Percentiles rank a stretch among this genome's conserved stretches.
These are phyloP conservation scores for Naegleria fowleri DNA, from an alignment of 208 protist species.

Conservation along the genomic window DNA sequence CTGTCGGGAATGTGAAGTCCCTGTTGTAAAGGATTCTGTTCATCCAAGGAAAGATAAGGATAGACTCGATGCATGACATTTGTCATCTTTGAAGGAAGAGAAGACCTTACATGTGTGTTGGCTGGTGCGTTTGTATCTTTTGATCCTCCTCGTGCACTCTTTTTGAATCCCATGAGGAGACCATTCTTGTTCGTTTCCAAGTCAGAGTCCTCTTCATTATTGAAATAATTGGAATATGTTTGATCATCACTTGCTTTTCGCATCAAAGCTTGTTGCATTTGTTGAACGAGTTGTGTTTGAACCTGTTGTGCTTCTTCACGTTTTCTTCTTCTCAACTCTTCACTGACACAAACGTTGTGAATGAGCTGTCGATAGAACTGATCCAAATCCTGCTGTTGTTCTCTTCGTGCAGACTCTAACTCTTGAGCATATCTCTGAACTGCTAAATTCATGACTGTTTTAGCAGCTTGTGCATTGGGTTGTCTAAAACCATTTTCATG, in stretches of 20 bases:
- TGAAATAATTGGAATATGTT: background rate
- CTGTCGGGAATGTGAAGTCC: background rate
- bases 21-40: background rate
- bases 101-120: background rate
- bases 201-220: background rate
- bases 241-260: background rate
- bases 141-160: too few relatives aligned
- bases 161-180: background rate
- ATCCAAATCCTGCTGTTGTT: background rate
- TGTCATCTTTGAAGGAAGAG: background rate
- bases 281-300: background rate
- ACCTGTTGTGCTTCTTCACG: background rate
- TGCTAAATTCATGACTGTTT: background rate
- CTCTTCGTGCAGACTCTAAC: background rate
- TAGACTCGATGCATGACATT: background rate
- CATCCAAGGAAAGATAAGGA: background rate
- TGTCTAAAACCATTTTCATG: background rate
- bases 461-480: background rate
- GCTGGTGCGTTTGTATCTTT: background rate
- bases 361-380: background rate
- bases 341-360: background rate
- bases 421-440: background rate
- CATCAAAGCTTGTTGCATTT: background rate
- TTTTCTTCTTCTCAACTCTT: background rate
- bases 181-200: background rate